Base-by-base conservation (phyloP, 2,329 filamentous ascomycete genomes). In the Teratosphaeriaceae sp. region DNA sequence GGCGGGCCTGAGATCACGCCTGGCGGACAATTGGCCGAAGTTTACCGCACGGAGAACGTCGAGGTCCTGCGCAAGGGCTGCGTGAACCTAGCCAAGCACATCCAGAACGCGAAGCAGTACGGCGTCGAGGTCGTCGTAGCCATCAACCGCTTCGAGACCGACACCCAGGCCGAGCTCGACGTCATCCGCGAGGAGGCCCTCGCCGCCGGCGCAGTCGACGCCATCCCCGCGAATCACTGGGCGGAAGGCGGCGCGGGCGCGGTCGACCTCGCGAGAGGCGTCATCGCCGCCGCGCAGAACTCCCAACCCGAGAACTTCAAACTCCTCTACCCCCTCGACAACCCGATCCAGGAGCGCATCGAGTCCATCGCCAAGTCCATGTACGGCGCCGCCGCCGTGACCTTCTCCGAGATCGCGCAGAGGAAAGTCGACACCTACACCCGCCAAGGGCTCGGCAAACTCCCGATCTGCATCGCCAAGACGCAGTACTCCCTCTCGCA, bases 391-490 rank as follows among this genome's bases (percentile, higher is more conserved):
- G 80, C 76, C 3, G 81, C 79, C 46, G 88, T 97, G 48, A 87
- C 95, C 68, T 92, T 98, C 69, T 94, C 85, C 63, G 88, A 95
- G 65, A 75, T 92, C 40, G 92, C 92, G 0, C 88, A 94, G 72
- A 87, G 88, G 72, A 97, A 98, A 79, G 85, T 97, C 52, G 89
- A 96, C 62, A 89, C 83, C 6, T 98, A 97, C 69, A 89, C 85
- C 23, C 80, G 80, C 62, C 92, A 97, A 67, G 92, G 92, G 35
- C 94, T 90, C 58, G 85, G 84, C 18, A 88, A 95, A 65, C 72
- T 98, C 52, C 92, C 92, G 26, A 95, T 97, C 61, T 98, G 92
- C 65, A 79, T 97, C 52, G 92, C 92, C 49, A 98, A 98, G 81
- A 98, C 92, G 12, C 92, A 98, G 67, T 98, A 98, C 72, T 94